Percentiles rank a stretch among this genome's conserved stretches.
phyloP scores from a whole-genome alignment of 2,329 filamentous ascomycete genomes.

The Mycosphaerella arachidis region DNA sequence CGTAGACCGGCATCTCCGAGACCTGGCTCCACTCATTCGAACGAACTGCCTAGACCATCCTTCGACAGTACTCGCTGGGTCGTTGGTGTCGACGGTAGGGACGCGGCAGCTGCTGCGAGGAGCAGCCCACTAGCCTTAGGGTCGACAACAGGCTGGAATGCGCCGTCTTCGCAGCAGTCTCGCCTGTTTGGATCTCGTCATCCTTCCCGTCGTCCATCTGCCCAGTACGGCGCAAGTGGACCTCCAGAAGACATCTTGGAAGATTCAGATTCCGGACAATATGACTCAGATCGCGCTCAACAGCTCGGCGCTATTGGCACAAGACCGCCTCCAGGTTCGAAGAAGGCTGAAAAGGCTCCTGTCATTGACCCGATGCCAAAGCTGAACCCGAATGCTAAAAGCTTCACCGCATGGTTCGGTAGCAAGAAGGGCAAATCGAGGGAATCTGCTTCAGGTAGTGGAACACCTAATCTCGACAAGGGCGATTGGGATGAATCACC shows the following conservation, averaged over 20 bases:
- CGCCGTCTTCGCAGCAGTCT: slow-evolving; percentile 49
- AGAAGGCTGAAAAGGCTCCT: slow-evolving; percentile 15
- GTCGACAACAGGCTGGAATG: slow-evolving; percentile 34
- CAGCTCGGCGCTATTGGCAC: slow-evolving; percentile 72
- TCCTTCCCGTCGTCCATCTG: slow-evolving; percentile 73
- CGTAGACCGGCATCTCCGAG: slow-evolving; percentile 50
- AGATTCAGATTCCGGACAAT: slow-evolving; percentile 45
- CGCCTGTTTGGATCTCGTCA: slow-evolving; percentile 55
- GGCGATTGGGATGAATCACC: slow-evolving; percentile 34
- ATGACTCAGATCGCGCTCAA: slow-evolving; percentile 42
- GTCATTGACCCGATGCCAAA: slow-evolving; percentile 45
- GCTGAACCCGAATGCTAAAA: slow-evolving; percentile 84
- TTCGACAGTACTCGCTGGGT: slow-evolving; percentile 62
- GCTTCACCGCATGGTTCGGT: slow-evolving; percentile 69
- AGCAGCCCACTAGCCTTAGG: slow-evolving; percentile 37
- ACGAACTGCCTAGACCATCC: slow-evolving; percentile 70
- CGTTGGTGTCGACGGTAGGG: slow-evolving; percentile 27
- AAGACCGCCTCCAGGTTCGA: slow-evolving; percentile 38
- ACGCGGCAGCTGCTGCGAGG: slow-evolving; percentile 31
- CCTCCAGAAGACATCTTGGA: slow-evolving; percentile 51
- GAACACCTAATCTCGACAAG: slow-evolving; percentile 20
- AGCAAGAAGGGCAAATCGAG: slow-evolving; percentile 39
- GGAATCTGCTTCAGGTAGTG: slow-evolving; percentile 15
- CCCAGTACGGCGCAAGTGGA: slow-evolving; percentile 69
- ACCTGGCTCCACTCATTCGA: slow-evolving; percentile 47